Evolutionary conservation across 768 basidiomycete species (phyloP).

Genomic region (Tubosaeta sp.): DNA sequence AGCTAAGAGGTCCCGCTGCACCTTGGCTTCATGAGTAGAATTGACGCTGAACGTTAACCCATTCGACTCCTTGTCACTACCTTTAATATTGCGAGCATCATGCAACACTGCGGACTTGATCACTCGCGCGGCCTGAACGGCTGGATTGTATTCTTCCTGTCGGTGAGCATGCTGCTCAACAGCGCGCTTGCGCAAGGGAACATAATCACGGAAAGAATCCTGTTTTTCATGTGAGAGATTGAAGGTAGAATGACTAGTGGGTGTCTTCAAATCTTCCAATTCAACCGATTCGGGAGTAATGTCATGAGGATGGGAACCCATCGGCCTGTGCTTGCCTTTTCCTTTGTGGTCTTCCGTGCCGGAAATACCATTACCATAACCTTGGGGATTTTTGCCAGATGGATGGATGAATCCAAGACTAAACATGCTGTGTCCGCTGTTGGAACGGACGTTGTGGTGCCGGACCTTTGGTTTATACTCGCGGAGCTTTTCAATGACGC

Average conservation of each 20-base stretch:
- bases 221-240: conserved; percentile 6
- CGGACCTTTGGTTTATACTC: conserved; percentile 49
- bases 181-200: conserved; percentile 28
- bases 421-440: conserved; percentile 42
- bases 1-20: conserved; percentile 15
- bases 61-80: conserved; percentile 40
- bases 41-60: conserved; percentile 51
- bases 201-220: conserved; percentile 34
- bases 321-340: conserved; percentile 27
- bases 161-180: conserved; percentile 18
- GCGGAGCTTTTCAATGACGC: conserved; percentile 63
- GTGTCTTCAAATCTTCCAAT: conserved; percentile 8
- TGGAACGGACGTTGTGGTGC: conserved; percentile 30
- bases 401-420: conserved; percentile 30
- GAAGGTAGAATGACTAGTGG: conserved; percentile 2
- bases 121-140: conserved; percentile 56
- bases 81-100: conserved; percentile 68
- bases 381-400: conserved; percentile 39
- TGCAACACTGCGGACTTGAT: conserved; percentile 69
- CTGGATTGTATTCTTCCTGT: conserved; percentile 37
- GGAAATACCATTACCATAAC: conserved; percentile 29
- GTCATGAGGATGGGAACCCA: conserved; percentile 2
- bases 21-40: conserved; percentile 65
- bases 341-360: conserved; percentile 28
- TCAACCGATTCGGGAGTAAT: conserved; percentile 5